Percentiles rank a stretch among this genome's conserved stretches.
phyloP scores from a whole-genome alignment of 257 asterid genomes.

The Scutellaria minor region DNA sequence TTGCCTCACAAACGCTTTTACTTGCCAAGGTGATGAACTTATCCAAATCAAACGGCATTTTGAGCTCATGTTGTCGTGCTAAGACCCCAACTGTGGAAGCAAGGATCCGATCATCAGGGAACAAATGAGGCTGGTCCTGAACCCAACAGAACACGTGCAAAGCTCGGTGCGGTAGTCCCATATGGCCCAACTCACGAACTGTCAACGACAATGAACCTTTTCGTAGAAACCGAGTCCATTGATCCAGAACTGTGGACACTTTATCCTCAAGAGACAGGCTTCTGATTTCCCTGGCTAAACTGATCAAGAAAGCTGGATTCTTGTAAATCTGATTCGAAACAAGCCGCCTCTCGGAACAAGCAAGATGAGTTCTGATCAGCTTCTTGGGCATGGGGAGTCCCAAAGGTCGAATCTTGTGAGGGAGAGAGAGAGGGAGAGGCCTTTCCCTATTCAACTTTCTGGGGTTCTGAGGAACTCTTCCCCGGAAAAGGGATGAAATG shows the following conservation, averaged over 20 bases:
- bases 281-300: constrained; percentile 73
- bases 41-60: constrained; percentile 61
- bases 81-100: constrained; percentile 83
- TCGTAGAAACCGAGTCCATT: constrained; percentile 68
- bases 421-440: constrained; percentile 71
- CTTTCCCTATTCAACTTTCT: constrained; percentile 65
- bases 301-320: constrained; percentile 77
- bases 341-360: constrained; percentile 48
- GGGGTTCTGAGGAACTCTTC: constrained; percentile 84
- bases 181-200: constrained; percentile 75
- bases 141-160: constrained; percentile 76
- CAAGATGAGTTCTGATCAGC: constrained; percentile 47
- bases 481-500: constrained; percentile 79
- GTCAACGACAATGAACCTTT: constrained; percentile 83
- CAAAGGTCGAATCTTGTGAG: constrained; percentile 68
- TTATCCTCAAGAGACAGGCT: constrained; percentile 56
- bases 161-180: constrained; percentile 73
- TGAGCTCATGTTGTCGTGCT: constrained; percentile 70
- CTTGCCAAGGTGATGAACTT: constrained; percentile 63
- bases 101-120: constrained; percentile 81
- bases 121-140: constrained; percentile 69
- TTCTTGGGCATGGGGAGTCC: constrained; percentile 69
- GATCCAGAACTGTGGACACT: constrained; percentile 62
- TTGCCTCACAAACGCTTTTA: constrained; percentile 67
- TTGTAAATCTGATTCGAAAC: constrained; percentile 66